Conservation (phyloP, 2,329 filamentous ascomycete species). For the Botrytis medusae region DNA sequence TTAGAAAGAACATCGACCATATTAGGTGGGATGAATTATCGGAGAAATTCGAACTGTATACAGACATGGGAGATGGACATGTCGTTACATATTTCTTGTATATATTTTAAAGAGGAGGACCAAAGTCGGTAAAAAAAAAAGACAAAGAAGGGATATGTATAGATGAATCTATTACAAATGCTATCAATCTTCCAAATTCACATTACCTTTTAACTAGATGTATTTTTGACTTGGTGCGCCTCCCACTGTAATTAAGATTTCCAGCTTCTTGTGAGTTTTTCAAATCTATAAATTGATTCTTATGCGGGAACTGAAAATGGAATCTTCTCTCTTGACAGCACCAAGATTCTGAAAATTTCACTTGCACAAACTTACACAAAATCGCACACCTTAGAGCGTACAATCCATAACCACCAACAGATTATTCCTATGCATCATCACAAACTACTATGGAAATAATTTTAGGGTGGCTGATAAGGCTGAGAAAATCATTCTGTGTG, state of each 20-base stretch:
- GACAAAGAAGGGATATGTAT: neutral
- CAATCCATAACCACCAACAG: neutral
- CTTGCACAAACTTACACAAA: neutral
- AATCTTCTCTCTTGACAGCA: neutral
- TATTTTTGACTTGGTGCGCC: neutral
- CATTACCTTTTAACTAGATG: neutral
- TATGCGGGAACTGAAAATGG: neutral
- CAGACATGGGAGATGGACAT: neutral
- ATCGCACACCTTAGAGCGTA: neutral
- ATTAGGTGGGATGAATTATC: neutral
- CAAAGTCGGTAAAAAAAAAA: neutral
- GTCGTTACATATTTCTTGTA: constrained; percentile 6
- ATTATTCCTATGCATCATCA: neutral
- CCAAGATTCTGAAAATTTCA: neutral
- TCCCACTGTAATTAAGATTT: neutral
- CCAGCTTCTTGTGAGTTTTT: no score
- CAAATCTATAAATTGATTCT: neutral
- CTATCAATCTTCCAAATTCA: neutral
- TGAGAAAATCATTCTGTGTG: neutral
- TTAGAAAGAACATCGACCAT: neutral
- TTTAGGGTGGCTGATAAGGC: constrained; percentile 6
- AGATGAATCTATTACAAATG: neutral
- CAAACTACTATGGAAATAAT: neutral
- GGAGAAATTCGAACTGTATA: neutral
- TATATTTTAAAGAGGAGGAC: neutral